These are phyloP conservation scores for Earliella scabrosa DNA, from an alignment of 1,284 basidiomycete species.

Conservation along the genomic window DNA sequence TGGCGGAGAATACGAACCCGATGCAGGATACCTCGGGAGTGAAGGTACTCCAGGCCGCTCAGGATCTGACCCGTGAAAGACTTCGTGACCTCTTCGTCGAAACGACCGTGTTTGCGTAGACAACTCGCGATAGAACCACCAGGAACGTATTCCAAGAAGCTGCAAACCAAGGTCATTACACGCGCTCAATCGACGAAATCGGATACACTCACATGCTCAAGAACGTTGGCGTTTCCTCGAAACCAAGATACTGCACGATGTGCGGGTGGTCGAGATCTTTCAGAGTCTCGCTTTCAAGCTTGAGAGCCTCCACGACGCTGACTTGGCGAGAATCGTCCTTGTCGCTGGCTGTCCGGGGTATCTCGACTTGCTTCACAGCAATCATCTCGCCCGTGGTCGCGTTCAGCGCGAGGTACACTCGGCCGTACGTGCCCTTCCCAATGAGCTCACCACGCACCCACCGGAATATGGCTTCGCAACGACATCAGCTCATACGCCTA, in stretches of 20 bases:
- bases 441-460: slow-evolving; percentile 99
- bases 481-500: slow-evolving; percentile 5
- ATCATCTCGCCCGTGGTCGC: slow-evolving; percentile 99
- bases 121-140: slow-evolving; percentile 96
- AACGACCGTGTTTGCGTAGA: slow-evolving; percentile 90
- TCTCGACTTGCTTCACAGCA: slow-evolving; percentile 98
- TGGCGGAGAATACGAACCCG: slow-evolving; percentile 56
- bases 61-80: slow-evolving; percentile 95
- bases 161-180: slow-evolving; percentile 34
- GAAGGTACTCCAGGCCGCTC: slow-evolving; percentile 91
- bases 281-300: slow-evolving; percentile 93
- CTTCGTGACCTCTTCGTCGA: slow-evolving; percentile 91
- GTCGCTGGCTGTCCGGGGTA: slow-evolving; percentile 90
- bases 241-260: slow-evolving; percentile 98
- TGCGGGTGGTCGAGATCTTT: slow-evolving; percentile 97
- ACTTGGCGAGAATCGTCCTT: slow-evolving; percentile 87
- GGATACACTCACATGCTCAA: slow-evolving; percentile 82
- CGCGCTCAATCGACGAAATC: neutral
- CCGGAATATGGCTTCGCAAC: slow-evolving; percentile 82
- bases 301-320: slow-evolving; percentile 88
- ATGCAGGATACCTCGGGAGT: slow-evolving; percentile 91
- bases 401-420: slow-evolving; percentile 96
- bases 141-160: slow-evolving; percentile 97
- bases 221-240: slow-evolving; percentile 89
- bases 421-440: slow-evolving; percentile 95